These are phyloP conservation scores for Tulasnella sp. DNA, from an alignment of 768 basidiomycete species.

Conservation along the genomic window DNA sequence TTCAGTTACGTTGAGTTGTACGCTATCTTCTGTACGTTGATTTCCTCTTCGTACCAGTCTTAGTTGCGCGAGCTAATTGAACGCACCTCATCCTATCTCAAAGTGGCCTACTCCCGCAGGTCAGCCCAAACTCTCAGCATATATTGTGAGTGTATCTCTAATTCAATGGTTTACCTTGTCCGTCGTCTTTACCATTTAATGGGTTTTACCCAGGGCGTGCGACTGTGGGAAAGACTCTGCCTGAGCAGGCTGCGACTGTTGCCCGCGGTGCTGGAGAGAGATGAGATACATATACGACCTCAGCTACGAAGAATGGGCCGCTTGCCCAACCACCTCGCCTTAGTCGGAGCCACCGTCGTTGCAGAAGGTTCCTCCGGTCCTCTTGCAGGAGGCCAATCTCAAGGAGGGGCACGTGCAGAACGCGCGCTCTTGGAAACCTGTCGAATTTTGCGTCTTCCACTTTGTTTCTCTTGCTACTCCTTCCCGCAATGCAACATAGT, in stretches of 20 bases:
- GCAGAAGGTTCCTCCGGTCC: too few species aligned
- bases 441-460: too few species aligned
- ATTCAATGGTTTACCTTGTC: not conserved
- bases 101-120: not conserved
- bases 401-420: too few species aligned
- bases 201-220: not conserved
- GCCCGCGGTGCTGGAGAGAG: not conserved
- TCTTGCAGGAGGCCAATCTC: too few species aligned
- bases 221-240: not conserved
- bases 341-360: too few species aligned
- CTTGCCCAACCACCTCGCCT: too few species aligned
- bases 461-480: too few species aligned
- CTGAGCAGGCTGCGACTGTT: not conserved
- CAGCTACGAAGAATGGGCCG: too few species aligned
- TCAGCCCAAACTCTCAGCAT: not conserved
- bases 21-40: not conserved
- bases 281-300: not conserved
- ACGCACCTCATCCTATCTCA: not conserved
- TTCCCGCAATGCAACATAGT: too few species aligned
- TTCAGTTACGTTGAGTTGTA: not conserved
- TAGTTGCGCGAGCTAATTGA: not conserved
- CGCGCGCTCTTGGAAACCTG: too few species aligned
- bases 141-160: not conserved
- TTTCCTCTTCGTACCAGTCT: not conserved
- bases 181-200: too few species aligned